Evolutionary conservation across 2,329 filamentous ascomycete genomes (phyloP), one percentile per base, ranked within the genome.

Genomic region (Clarireedia homoeocarpa): DNA sequence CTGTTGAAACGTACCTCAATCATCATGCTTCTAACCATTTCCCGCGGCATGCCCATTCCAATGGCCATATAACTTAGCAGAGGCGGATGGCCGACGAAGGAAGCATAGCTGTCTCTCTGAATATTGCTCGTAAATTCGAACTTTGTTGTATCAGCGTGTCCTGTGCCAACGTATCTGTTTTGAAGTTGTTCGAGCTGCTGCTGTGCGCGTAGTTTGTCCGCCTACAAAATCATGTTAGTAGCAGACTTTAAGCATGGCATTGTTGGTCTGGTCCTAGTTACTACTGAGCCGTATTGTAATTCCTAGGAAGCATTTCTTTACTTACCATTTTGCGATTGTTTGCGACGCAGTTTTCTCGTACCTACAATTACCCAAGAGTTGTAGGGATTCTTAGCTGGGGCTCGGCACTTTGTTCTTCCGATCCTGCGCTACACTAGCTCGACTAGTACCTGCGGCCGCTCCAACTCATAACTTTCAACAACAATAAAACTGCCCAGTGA

Each of bases 91-190:
- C 94, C 94, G 62, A 94, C 81, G 66, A 95, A 91, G 61, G 85
- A 91, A 20, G 91, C 83, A 70, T 92, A 91, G 23, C 87, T 95
- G 76, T 99, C 94, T 71, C 94, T 91, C 70, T 91, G 83, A 69
- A 97, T 92, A 75, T 97, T 99, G 58, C 88, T 91, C 51, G 87
- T 87, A 91, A 91, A 99, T 75, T 99, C 94, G 84, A 94, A 94
- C 72, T 90, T 95, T 26, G 91, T 95, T 14, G 92, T 97, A 75
- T 99, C 94, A 45, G 92, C 89, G 72, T 96, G 91, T 24, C 94
- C 94, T 4, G 94, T 97, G 65, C 94, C 94, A 67, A 99, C 81
- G 77, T 94, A 96, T 68, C 95, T 95, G 68, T 91, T 86, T 74
- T 99, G 94, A 17, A 97, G 88, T 62, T 91, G 86, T 74, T 99